Evolutionary conservation across 148 eudicot species (phyloP).

Genomic region (Vaccinium darrowii): DNA sequence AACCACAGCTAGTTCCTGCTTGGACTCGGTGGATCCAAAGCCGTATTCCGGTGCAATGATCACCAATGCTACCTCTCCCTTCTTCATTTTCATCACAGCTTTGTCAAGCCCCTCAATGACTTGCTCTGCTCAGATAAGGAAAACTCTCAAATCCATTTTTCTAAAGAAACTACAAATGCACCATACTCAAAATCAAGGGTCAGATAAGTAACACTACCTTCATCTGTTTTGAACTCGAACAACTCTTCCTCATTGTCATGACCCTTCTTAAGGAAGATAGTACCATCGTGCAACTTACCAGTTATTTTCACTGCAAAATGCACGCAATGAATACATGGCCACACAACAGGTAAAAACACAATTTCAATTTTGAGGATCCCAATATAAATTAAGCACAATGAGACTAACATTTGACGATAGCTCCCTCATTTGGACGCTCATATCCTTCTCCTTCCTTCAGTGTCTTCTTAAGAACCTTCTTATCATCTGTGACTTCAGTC

Average conservation of each 20-base stretch:
- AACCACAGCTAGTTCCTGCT: slow-evolving; percentile 80
- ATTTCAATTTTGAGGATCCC: neutral
- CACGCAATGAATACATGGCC: neutral
- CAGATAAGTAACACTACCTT: slow-evolving; percentile 47
- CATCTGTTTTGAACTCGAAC: slow-evolving; percentile 89
- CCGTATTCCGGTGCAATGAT: slow-evolving; percentile 84
- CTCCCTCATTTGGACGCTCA: slow-evolving; percentile 84
- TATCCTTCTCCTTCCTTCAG: slow-evolving; percentile 91
- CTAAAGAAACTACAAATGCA: neutral
- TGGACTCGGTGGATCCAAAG: slow-evolving; percentile 68
- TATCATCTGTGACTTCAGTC: slow-evolving; percentile 71
- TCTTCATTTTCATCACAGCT: slow-evolving; percentile 85
- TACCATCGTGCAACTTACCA: slow-evolving; percentile 90
- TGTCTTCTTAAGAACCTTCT: slow-evolving; percentile 84
- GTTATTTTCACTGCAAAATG: slow-evolving; percentile 69
- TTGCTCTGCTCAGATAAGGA: slow-evolving; percentile 58
- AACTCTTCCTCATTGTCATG: slow-evolving; percentile 56
- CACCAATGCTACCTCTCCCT: slow-evolving; percentile 72
- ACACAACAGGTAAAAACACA: neutral
- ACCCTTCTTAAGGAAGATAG: slow-evolving; percentile 73
- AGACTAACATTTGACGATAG: slow-evolving; percentile 74
- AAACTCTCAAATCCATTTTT: neutral
- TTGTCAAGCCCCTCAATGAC: slow-evolving; percentile 83
- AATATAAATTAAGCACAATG: neutral
- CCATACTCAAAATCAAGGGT: neutral